Base-by-base conservation (phyloP, 352 stramenopile species). In the Phytophthora lateralis region DNA sequence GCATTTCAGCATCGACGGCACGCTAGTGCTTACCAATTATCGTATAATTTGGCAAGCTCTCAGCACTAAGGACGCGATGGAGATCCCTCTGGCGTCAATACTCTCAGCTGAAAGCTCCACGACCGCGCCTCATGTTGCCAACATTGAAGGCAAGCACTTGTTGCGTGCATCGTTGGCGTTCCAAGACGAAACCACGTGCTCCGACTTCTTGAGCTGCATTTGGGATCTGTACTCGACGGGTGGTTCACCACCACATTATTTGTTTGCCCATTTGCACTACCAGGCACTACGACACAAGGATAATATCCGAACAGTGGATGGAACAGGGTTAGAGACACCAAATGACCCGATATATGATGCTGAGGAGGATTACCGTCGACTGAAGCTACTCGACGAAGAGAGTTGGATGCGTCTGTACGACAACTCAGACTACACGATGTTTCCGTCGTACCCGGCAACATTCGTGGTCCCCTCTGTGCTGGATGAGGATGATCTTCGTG, bases 401-500 rank as follows among this genome's bases (percentile, higher is more conserved):
- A 85, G 73, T 45, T 94, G 81, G 80, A 93, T 95, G 83, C 80
- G 78, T 18, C 53, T 96, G 30, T 88, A 90, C 30, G 85, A 96
- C 66, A 96, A 97, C 52, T 86, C 79, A 5, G 78, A 90, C 46
- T 98, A 96, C 63, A 73, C 67, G 3, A 72, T 98, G 27, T 98
- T 96, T 60, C 82, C 91, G 12, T 97, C 95, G 21, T 99, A 99
- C 69, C 97, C 97, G 1, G 83, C 82, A 1, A 80, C 88, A 6
- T 91, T 99, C 60, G 83, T 98, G 20, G 89, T 98, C 18, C 97
- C 97, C 12, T 85, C 88, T 0, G 88, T 91, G 6, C 73, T 99
- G 15, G 84, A 97, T 46, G 92, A 98, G 24, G 89, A 94, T 26
- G 89, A 98, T 47, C 60, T 98, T 20, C 70, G 75, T 2, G 80